These are phyloP conservation scores for Alisma plantagoaquatica DNA, from an alignment of 106 monocot genomes.

Conservation along the genomic window DNA sequence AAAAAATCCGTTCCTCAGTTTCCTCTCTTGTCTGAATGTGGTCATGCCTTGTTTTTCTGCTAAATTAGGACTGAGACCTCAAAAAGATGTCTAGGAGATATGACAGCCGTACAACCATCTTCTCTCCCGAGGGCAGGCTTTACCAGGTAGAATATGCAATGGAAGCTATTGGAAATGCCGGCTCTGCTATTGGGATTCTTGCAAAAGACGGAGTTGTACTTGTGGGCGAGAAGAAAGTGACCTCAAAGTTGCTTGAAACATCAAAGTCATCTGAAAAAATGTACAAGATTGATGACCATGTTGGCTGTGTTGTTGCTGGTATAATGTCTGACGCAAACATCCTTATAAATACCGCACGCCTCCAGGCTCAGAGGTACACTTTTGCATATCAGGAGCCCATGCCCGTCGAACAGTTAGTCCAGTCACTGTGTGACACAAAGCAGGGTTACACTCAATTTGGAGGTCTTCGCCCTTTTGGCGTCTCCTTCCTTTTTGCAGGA, in stretches of 20 bases:
- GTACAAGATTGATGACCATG: slow-evolving; percentile 93
- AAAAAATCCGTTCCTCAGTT: too few relatives aligned
- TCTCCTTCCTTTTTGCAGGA: slow-evolving; percentile 79
- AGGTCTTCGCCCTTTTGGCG: slow-evolving; percentile 83
- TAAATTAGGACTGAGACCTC: too few relatives aligned
- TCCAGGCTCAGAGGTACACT: slow-evolving; percentile 85
- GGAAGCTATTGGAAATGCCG: slow-evolving; percentile 77
- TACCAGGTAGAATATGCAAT: slow-evolving; percentile 83
- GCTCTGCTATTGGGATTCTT: slow-evolving; percentile 60
- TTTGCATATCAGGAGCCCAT: slow-evolving; percentile 89
- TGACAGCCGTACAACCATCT: slow-evolving; percentile 70
- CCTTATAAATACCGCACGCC: slow-evolving; percentile 86
- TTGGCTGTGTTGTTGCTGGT: slow-evolving; percentile 83
- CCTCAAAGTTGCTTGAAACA: slow-evolving; percentile 88
- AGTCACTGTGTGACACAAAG: slow-evolving; percentile 88
- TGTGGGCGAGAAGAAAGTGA: slow-evolving; percentile 80
- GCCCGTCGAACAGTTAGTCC: slow-evolving; percentile 89
- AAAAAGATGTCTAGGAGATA: slow-evolving; percentile 54
- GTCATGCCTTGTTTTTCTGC: too few relatives aligned
- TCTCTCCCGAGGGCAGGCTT: slow-evolving; percentile 62
- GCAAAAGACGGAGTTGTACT: slow-evolving; percentile 53
- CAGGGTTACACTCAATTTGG: slow-evolving; percentile 95
- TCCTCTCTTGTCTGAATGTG: too few relatives aligned
- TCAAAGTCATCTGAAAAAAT: slow-evolving; percentile 82
- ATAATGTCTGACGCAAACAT: slow-evolving; percentile 98